Evolutionary conservation across 352 stramenopile genomes (phyloP), one percentile per base, ranked within the genome.

Genomic region (Peronosclerospora sorghi): DNA sequence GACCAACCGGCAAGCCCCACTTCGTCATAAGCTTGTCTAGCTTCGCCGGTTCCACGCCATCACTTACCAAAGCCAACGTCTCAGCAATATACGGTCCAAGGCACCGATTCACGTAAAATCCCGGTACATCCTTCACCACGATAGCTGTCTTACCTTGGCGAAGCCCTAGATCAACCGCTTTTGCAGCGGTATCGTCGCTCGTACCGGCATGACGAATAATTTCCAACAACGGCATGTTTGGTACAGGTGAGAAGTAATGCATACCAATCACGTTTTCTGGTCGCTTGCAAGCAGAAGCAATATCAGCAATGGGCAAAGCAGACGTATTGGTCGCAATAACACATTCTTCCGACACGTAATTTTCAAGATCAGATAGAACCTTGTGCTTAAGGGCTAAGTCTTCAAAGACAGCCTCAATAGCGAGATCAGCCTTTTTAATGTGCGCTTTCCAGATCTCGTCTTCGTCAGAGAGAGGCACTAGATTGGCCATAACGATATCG

Each of bases 181-280:
- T 89, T 10, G 91, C 85, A 15, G 83, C 84, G 9, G 89, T 85
- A 34, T 77, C 66, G 35, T 96, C 81, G 24, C 74, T 93, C 21
- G 90, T 97, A 35, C 79, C 78, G 23, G 83, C 68, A 68, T 98
- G 93, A 50, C 88, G 91, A 63, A 99, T 99, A 30, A 99, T 97
- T 70, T 99, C 96, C 47, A 99, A 70, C 32, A 99, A 72, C 18
- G 94, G 95, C 96, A 99, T 99, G 35, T 73, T 87, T 10, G 94
- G 92, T 43, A 98, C 96, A 19, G 96, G 96, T 20, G 80, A 97
- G 64, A 99, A 99, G 71, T 98, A 99, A 73, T 99, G 96, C 94
- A 98, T 98, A 35, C 96, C 96, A 18, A 98, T 92, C 13, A 97
- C 79, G 41, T 94, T 94, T 54, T 96, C 68, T 10, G 86, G 87